Conservation (phyloP, 331 rosid genomes). For the Rhamnella rubrinervis region DNA sequence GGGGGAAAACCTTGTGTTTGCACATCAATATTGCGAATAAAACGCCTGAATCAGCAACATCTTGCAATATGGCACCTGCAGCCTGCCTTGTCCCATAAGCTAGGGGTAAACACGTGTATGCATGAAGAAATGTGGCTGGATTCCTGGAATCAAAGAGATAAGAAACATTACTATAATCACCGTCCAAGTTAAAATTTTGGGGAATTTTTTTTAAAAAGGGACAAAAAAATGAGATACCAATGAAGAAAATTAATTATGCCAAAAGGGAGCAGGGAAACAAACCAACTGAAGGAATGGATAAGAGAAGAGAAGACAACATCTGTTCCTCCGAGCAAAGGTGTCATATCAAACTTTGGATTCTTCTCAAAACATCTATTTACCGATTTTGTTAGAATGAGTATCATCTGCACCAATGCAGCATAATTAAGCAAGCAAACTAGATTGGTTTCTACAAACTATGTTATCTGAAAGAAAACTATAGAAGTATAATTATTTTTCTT, state of each 20-base stretch:
- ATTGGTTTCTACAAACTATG: neutral
- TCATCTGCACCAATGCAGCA: slow-evolving; percentile 65
- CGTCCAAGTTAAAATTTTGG: neutral
- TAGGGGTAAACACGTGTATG: slow-evolving; percentile 94
- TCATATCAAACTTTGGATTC: slow-evolving; percentile 95
- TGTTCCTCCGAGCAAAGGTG: slow-evolving; percentile 97
- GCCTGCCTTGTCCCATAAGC: slow-evolving; percentile 91
- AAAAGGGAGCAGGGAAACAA: slow-evolving; percentile 55
- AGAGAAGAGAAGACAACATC: slow-evolving; percentile 90
- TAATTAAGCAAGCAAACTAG: slow-evolving; percentile 22
- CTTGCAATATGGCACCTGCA: slow-evolving; percentile 90
- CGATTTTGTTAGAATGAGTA: slow-evolving; percentile 88
- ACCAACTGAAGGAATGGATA: slow-evolving; percentile 89
- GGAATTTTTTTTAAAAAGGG: too few species aligned
- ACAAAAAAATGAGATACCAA: neutral
- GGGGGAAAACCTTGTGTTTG: slow-evolving; percentile 68
- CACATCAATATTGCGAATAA: slow-evolving; percentile 93
- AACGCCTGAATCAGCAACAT: slow-evolving; percentile 88
- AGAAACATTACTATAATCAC: slow-evolving; percentile 16
- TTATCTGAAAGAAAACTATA: neutral
- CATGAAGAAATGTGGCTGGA: slow-evolving; percentile 95
- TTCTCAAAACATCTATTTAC: slow-evolving; percentile 91
- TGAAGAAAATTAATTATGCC: slow-evolving; percentile 6
- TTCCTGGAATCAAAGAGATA: slow-evolving; percentile 57
- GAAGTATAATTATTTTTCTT: neutral